phyloP scores from a whole-genome alignment of 495 filamentous ascomycete species.

The Apodospora peruviana region DNA sequence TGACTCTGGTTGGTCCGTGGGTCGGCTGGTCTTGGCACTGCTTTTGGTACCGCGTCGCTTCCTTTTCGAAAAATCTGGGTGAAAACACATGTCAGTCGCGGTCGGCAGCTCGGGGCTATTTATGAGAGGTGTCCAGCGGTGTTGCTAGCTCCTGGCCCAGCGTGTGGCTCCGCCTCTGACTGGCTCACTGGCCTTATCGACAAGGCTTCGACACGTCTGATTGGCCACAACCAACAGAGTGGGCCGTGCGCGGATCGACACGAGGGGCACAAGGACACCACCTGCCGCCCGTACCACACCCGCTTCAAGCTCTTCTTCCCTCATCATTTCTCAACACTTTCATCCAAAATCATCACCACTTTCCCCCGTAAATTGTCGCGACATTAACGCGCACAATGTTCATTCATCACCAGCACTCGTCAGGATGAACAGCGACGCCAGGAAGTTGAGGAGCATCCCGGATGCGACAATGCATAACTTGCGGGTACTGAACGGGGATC shows the following conservation, averaged over 20 bases:
- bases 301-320: conserved; percentile 5
- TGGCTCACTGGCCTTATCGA: conserved; percentile 22
- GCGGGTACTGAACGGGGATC: neutral
- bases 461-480: conserved; percentile 2
- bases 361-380: neutral
- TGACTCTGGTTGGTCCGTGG: neutral
- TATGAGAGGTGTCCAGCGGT: conserved; percentile 31
- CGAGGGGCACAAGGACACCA: conserved; percentile 14
- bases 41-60: conserved; percentile 26
- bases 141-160: conserved; percentile 13
- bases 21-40: neutral
- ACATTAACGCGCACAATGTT: neutral
- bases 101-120: conserved; percentile 36
- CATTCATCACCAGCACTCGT: neutral
- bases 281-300: conserved; percentile 13
- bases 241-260: conserved; percentile 22
- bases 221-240: conserved; percentile 17
- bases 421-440: neutral
- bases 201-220: conserved; percentile 12
- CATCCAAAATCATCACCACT: neutral
- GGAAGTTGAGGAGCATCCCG: neutral
- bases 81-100: conserved; percentile 33
- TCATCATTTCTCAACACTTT: neutral
- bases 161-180: conserved; percentile 26
- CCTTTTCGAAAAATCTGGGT: conserved; percentile 25